Percentiles rank a stretch among this genome's conserved stretches.
Evolutionary conservation across 2,329 filamentous ascomycete species (phyloP).

Genomic region (Alternaria tenuissima): DNA sequence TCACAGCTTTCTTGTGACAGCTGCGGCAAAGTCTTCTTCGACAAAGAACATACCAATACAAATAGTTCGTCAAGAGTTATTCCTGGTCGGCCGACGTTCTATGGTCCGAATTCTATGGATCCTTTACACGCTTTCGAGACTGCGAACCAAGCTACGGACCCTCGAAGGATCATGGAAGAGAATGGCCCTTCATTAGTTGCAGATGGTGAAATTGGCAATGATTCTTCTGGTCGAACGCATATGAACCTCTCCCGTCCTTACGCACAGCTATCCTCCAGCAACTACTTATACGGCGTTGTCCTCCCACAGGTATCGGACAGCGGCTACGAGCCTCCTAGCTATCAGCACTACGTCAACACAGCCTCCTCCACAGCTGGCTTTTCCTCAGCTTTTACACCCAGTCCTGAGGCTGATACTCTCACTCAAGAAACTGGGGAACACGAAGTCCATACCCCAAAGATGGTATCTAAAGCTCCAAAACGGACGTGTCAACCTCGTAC

Average conservation of each 20-base stretch:
- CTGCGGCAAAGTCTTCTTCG: background rate
- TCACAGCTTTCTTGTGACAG: background rate
- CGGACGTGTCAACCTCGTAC: background rate
- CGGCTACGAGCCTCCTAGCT: background rate
- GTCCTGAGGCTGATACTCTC: background rate
- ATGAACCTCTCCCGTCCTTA: background rate
- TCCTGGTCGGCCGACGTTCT: background rate
- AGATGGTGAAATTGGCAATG: background rate
- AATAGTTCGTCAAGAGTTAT: background rate
- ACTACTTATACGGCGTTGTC: background rate
- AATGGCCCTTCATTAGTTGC: background rate
- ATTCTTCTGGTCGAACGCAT: background rate
- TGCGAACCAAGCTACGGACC: background rate
- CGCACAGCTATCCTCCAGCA: background rate
- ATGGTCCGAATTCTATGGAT: background rate
- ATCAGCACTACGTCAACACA: background rate
- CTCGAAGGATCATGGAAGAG: background rate
- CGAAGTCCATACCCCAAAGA: background rate
- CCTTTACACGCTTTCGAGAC: background rate
- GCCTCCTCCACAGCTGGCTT: background rate
- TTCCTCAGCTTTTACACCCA: background rate
- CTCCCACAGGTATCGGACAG: background rate
- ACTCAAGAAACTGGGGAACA: background rate
- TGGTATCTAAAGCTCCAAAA: background rate
- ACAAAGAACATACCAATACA: background rate